A percentile compares a stretch with the other conserved stretches of the same genome.
phyloP scores from a whole-genome alignment of 805 yeast species.

The Myxozyma geophila region DNA sequence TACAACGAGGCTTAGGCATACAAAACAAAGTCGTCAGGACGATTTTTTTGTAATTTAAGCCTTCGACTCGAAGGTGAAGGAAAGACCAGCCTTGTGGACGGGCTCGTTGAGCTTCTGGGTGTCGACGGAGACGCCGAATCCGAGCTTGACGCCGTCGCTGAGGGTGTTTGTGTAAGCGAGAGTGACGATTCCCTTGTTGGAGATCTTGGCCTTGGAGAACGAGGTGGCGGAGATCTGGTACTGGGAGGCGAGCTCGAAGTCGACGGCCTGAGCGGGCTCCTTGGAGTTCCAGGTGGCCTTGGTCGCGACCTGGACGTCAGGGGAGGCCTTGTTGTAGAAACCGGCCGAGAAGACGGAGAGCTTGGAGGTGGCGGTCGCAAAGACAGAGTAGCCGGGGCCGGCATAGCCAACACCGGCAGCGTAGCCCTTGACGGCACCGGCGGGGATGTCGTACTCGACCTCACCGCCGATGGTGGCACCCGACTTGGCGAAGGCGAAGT shows the following conservation, averaged over 20 bases:
- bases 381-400: conserved; percentile 82
- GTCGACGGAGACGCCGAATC: conserved; percentile 96
- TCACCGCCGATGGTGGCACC: conserved; percentile 97
- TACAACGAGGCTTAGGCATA: neutral
- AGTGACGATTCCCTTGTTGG: conserved; percentile 94
- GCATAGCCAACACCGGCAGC: conserved; percentile 93
- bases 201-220: conserved; percentile 94
- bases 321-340: conserved; percentile 93
- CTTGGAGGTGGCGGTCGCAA: conserved; percentile 83
- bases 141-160: conserved; percentile 95
- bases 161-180: conserved; percentile 91
- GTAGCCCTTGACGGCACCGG: conserved; percentile 92
- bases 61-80: conserved; percentile 75
- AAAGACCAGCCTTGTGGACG: conserved; percentile 96
- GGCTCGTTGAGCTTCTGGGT: conserved; percentile 94
- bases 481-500: conserved; percentile 91
- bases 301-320: conserved; percentile 94
- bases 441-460: conserved; percentile 91
- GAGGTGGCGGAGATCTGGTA: conserved; percentile 86
- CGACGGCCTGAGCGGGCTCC: conserved; percentile 76
- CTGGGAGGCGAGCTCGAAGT: conserved; percentile 94
- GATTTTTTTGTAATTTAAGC: conserved; percentile 57
- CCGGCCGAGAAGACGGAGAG: conserved; percentile 90
- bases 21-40: neutral
- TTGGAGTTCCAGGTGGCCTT: conserved; percentile 94